Evolutionary conservation across 805 yeast genomes (phyloP), one percentile per base, ranked within the genome.

Genomic region (Cyberlindnera galapagoensis): DNA sequence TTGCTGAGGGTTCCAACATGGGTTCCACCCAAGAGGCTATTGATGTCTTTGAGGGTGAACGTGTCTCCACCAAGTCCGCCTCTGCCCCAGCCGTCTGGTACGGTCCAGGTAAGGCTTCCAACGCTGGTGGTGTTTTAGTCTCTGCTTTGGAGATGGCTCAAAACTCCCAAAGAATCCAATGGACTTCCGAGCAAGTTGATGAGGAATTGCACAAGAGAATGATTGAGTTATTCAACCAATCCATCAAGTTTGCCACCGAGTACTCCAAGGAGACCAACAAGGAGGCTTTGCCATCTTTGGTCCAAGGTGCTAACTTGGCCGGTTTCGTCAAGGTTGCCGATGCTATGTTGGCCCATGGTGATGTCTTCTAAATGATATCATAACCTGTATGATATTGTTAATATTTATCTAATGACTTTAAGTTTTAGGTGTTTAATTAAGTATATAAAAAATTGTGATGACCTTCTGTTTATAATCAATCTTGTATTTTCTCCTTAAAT

Each of bases 1-100:
- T 90, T 58, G 97, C 98, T 52, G 98, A 90, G 76, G 98, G 98
- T 61, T 90, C 97, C 58, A 90, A 90, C 73, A 90, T 90, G 98
- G 97, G 98, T 60, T 90, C 95, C 50, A 88, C 97, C 52, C 81
- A 83, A 67, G 97, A 90, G 63, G 98, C 98, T 50, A 86, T 90
- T 50, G 86, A 80, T 49, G 87, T 84, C 42, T 90, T 88, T 54
- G 98, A 90, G 76, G 84, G 81, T 53, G 76, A 72, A 62, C 77
- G 90, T 71, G 28, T 60, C 26, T 46, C 63, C 33, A 62, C 64
- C 36, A 44, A 64, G 34, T 41, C 65, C 20, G 54, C 63, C 28
- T 55, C 65, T 38, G 47, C 68, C 37, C 63, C 62, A 50, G 68
- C 76, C 42, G 84, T 87, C 65, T 90, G 98, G 98, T 90, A 88